A percentile compares a stretch with the other conserved stretches of the same genome.
Conservation (phyloP, 306 rosid species). For the Argentina anserina region DNA sequence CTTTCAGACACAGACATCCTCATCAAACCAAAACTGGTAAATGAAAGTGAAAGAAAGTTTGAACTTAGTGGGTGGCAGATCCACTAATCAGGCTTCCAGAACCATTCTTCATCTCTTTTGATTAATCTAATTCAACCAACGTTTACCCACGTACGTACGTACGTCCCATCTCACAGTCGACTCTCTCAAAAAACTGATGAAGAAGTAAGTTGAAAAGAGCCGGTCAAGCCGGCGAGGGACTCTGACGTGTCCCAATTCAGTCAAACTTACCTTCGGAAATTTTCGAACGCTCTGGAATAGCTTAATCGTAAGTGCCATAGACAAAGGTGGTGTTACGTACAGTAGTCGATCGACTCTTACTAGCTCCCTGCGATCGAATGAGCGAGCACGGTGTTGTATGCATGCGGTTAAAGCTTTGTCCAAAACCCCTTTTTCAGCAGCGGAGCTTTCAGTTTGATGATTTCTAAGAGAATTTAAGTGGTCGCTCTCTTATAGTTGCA, state of each 20-base stretch:
- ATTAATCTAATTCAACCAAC: background rate
- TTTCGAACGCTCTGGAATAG: constrained; percentile 10
- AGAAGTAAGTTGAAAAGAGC: constrained; percentile 7
- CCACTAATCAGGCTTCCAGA: background rate
- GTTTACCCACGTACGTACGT: background rate
- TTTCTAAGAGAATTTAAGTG: constrained; percentile 33
- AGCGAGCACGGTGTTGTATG: background rate
- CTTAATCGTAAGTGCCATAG: constrained; percentile 23
- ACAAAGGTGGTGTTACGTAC: constrained; percentile 11
- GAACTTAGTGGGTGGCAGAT: constrained; percentile 6
- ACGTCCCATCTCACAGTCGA: background rate
- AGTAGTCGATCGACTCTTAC: background rate
- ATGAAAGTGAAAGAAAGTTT: constrained; percentile 17
- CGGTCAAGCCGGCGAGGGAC: constrained; percentile 21
- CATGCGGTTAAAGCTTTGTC: constrained; percentile 28
- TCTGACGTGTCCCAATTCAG: background rate
- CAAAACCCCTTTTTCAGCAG: constrained; percentile 19
- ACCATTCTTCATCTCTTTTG: background rate
- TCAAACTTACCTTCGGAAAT: constrained; percentile 9
- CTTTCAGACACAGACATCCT: constrained; percentile 1
- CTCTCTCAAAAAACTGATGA: background rate
- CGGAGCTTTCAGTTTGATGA: constrained; percentile 62
- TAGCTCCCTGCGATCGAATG: background rate
- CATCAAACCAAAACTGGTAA: background rate
- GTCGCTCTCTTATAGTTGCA: constrained; percentile 2